Percentiles rank a stretch among this genome's conserved stretches.
These are phyloP conservation scores for Aspergillus tubingensis DNA, from an alignment of 2,329 filamentous ascomycete species.

Conservation along the genomic window DNA sequence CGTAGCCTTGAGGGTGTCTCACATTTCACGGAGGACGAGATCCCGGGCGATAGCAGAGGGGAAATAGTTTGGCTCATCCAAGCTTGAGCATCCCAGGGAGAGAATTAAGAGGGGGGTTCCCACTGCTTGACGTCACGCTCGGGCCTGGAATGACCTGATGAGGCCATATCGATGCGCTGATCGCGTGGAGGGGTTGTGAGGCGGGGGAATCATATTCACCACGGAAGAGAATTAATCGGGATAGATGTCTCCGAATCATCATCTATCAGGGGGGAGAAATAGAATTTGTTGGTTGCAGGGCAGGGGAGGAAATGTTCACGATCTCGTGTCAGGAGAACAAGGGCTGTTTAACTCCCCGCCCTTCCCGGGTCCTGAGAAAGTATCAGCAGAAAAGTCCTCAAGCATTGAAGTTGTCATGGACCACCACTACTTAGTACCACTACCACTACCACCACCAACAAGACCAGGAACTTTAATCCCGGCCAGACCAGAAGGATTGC, in stretches of 20 bases:
- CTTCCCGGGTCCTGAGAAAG: not conserved
- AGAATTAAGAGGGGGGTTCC: not conserved
- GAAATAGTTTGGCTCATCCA: not conserved
- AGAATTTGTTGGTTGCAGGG: not conserved
- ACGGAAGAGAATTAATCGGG: not conserved
- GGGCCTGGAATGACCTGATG: conserved; percentile 4
- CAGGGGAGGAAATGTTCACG: not conserved
- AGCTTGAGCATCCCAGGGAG: not conserved
- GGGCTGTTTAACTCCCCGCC: not conserved
- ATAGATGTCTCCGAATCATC: too few relatives aligned
- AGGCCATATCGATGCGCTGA: not conserved
- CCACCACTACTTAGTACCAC: not conserved
- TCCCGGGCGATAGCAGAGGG: not conserved
- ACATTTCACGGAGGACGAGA: not conserved
- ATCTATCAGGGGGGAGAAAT: too few relatives aligned
- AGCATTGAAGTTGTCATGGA: not conserved
- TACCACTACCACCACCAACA: not conserved
- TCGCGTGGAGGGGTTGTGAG: not conserved
- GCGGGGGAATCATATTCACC: not conserved
- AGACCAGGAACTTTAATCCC: conserved; percentile 3
- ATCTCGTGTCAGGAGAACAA: not conserved
- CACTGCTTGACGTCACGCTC: conserved; percentile 7
- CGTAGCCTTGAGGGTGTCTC: not conserved
- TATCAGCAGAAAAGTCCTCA: not conserved
- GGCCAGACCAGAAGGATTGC: not conserved